phyloP scores from a whole-genome alignment of 2,329 filamentous ascomycete species.

The Trichoderma cornu-damae region DNA sequence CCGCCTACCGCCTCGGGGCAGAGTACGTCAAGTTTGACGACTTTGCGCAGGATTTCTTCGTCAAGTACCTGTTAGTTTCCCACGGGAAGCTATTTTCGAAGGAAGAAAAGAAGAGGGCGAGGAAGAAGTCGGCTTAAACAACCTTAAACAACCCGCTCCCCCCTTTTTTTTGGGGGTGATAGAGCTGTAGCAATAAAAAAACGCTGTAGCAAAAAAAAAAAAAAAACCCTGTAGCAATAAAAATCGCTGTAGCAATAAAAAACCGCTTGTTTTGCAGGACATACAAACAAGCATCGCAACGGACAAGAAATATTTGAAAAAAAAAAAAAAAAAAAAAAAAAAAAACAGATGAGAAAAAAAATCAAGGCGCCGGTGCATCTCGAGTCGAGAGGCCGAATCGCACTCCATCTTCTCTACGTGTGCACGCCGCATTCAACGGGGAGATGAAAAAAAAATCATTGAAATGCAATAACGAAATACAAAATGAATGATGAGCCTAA shows the following conservation, averaged over 20 bases:
- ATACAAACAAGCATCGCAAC: no score
- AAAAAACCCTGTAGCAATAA: no score
- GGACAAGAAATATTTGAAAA: no score
- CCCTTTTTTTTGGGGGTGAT: no score
- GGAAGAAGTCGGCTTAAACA: background rate
- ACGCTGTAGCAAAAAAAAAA: no score
- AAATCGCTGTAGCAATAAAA: no score
- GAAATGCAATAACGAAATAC: background rate
- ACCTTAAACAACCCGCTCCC: no score
- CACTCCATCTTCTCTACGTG: background rate
- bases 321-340: no score
- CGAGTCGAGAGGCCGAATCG: no score
- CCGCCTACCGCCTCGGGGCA: slow-evolving; percentile 63
- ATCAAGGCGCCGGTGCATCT: no score
- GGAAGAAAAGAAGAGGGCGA: slow-evolving; percentile 30
- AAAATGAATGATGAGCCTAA: slow-evolving; percentile 4
- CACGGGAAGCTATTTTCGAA: slow-evolving; percentile 39
- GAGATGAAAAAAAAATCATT: background rate
- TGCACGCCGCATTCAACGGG: background rate
- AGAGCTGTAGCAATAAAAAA: background rate
- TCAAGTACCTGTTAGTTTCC: slow-evolving; percentile 43
- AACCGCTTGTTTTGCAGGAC: no score
- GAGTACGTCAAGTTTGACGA: slow-evolving; percentile 57
- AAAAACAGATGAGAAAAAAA: no score
- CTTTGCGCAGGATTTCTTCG: slow-evolving; percentile 44